Evolutionary conservation across 2,329 filamentous ascomycete species (phyloP).

Genomic region (Venturiaceae sp.): DNA sequence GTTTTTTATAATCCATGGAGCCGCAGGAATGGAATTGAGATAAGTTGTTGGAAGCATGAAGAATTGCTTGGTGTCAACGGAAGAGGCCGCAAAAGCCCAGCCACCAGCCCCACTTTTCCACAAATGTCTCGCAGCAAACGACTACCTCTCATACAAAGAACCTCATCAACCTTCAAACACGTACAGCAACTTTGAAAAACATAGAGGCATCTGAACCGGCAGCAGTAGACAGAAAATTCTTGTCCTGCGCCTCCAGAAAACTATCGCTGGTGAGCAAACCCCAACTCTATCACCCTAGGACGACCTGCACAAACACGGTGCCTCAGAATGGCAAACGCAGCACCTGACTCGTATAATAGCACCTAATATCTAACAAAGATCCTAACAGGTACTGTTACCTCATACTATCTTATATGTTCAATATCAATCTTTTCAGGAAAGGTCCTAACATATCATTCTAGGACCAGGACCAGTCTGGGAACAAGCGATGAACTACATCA

Average conservation of each 20-base stretch:
- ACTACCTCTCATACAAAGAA: not conserved
- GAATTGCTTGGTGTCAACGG: no score
- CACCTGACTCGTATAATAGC: not conserved
- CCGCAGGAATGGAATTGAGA: not conserved
- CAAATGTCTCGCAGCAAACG: not conserved
- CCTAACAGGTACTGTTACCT: no score
- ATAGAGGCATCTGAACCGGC: no score
- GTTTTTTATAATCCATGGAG: no score
- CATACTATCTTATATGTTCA: constrained; percentile 41
- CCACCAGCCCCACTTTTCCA: not conserved
- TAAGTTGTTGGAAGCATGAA: not conserved
- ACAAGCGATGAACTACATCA: constrained; percentile 78
- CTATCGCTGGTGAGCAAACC: not conserved
- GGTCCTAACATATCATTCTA: not conserved
- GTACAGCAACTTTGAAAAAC: no score
- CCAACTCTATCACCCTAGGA: not conserved
- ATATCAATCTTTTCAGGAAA: not conserved
- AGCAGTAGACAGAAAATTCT: no score
- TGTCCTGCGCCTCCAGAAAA: not conserved
- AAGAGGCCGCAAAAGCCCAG: not conserved
- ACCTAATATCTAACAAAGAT: no score
- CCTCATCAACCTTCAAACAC: not conserved
- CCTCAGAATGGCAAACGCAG: not conserved
- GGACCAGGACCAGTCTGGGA: not conserved
- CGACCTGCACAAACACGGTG: not conserved